Percentiles rank a stretch among this genome's conserved stretches.
Evolutionary conservation across 768 basidiomycete genomes (phyloP).

Genomic region (Tephrocybe sp.): DNA sequence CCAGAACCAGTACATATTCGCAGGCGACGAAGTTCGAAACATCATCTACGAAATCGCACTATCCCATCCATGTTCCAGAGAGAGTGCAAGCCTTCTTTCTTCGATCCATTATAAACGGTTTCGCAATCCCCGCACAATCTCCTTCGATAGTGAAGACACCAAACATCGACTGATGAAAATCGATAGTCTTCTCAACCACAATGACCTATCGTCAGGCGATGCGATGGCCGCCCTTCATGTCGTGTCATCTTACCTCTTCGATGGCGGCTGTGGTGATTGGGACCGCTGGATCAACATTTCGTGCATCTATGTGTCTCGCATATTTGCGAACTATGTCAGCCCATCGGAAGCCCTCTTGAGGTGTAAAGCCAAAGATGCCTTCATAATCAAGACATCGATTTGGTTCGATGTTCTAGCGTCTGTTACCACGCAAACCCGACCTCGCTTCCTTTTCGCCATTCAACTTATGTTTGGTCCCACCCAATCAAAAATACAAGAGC

Average conservation of each 20-base stretch:
- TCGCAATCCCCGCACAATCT: constrained; percentile 17
- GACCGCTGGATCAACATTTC: constrained; percentile 62
- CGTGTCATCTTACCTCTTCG: constrained; percentile 75
- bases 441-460: constrained; percentile 56
- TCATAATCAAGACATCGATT: constrained; percentile 80
- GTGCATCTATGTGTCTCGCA: constrained; percentile 45
- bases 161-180: constrained; percentile 25
- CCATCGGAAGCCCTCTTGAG: constrained; percentile 42
- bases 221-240: constrained; percentile 78
- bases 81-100: constrained; percentile 62
- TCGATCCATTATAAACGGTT: constrained; percentile 44
- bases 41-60: constrained; percentile 53
- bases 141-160: constrained; percentile 24
- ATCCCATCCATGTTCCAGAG: constrained; percentile 42
- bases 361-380: constrained; percentile 52
- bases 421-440: constrained; percentile 59
- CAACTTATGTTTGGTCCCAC: constrained; percentile 52
- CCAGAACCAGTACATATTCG: constrained; percentile 67
- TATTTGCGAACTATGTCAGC: constrained; percentile 39
- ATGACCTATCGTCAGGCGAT: constrained; percentile 50
- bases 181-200: constrained; percentile 19
- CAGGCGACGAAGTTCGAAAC: constrained; percentile 41
- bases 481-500: constrained; percentile 36
- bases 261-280: constrained; percentile 74
- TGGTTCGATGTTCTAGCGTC: constrained; percentile 88